Base-by-base conservation (phyloP, 2,329 filamentous ascomycete species). In the Coniochaeta sp. region DNA sequence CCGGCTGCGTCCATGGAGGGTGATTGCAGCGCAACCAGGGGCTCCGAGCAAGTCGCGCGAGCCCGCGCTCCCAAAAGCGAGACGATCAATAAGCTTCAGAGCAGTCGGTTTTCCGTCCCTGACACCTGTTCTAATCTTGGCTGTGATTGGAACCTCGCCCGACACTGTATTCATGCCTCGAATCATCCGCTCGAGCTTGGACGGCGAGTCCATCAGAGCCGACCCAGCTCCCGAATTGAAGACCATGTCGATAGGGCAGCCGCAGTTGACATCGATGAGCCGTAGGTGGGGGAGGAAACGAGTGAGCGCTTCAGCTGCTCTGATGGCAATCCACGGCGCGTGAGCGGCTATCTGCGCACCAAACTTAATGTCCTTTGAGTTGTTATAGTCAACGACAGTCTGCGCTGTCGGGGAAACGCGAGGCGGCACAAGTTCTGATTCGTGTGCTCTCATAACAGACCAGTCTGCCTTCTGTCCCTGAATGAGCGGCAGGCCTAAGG, bases 91-190 rank as follows among this genome's bases (percentile, higher is more conserved):
- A 32, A 96, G 81, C 70, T 91, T 92, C 55, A 88, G 81, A 0
- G 93, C 93, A 0, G 86, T 96, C 0, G 91, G 91, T 58, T 85
- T 82, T 65, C 84, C 87, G 72, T 92, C 91, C 68, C 85, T 89
- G 28, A 95, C 92, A 55, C 95, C 95, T 77, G 90, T 97, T 62
- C 95, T 87, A 67, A 99, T 93, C 79, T 99, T 99, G 67, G 91
- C 90, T 0, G 92, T 96, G 68, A 99, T 91, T 24, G 95, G 95
- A 28, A 96, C 87, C 67, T 96, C 90, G 50, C 89, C 89, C 3
- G 92, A 96, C 12, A 98, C 91, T 47, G 87, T 84, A 70, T 96
- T 97, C 95, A 99, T 99, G 66, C 95, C 95, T 64, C 93, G 85
- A 50, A 99, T 82, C 75, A 97, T 98, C 74, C 93, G 93, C 74